Conservation (phyloP, 352 stramenopile genomes). For the Pythium aquatile region DNA sequence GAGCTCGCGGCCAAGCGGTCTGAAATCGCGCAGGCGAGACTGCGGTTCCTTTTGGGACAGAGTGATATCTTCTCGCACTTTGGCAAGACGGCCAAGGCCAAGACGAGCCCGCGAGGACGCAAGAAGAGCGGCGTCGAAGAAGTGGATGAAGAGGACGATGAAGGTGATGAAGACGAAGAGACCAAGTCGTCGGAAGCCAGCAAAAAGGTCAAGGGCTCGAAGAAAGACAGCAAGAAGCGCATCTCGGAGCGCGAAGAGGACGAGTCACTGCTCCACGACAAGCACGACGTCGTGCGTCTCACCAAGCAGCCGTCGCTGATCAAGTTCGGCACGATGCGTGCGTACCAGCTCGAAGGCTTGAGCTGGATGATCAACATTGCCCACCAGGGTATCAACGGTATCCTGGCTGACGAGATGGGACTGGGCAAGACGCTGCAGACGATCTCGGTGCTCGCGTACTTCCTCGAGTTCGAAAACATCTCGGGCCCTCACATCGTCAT, state of each 20-base stretch:
- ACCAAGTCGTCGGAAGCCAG: slow-evolving; percentile 51
- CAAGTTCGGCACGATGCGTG: slow-evolving; percentile 94
- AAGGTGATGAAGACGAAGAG: slow-evolving; percentile 77
- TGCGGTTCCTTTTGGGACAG: slow-evolving; percentile 96
- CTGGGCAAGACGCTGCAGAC: slow-evolving; percentile 98
- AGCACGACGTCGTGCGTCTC: slow-evolving; percentile 88
- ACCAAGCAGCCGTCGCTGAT: slow-evolving; percentile 91
- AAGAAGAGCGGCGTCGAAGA: slow-evolving; percentile 54
- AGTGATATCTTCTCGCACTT: slow-evolving; percentile 99
- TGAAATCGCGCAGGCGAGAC: slow-evolving; percentile 71
- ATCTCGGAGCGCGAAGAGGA: slow-evolving; percentile 84
- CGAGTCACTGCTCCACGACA: slow-evolving; percentile 69
- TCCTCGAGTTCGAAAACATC: slow-evolving; percentile 82
- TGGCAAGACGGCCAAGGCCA: slow-evolving; percentile 65
- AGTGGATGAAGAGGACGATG: slow-evolving; percentile 48
- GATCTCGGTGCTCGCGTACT: slow-evolving; percentile 86
- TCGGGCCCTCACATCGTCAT: slow-evolving; percentile 92
- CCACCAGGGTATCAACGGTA: slow-evolving; percentile 98
- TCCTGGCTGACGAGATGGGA: slow-evolving; percentile 97
- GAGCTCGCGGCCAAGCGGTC: slow-evolving; percentile 76
- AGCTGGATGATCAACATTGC: slow-evolving; percentile 99
- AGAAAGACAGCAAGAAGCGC: slow-evolving; percentile 68
- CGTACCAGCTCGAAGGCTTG: slow-evolving; percentile 98
- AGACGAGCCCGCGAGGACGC: slow-evolving; percentile 27
- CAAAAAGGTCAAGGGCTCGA: slow-evolving; percentile 28